These are phyloP conservation scores for Fusarium anthophilum DNA, from an alignment of 2,329 filamentous ascomycete species.

Conservation along the genomic window DNA sequence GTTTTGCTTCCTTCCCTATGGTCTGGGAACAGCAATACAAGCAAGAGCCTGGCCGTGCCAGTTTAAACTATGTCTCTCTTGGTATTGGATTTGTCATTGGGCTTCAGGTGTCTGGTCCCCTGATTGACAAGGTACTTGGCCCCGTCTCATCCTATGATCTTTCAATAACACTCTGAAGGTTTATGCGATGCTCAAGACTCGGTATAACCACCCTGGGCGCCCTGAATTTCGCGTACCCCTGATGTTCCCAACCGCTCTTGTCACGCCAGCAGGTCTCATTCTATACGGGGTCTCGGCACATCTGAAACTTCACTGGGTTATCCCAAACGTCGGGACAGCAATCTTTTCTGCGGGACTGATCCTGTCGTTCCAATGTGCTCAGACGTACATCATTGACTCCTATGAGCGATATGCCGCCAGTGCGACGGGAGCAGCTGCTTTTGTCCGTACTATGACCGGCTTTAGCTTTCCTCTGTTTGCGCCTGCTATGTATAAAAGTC, in stretches of 20 bases:
- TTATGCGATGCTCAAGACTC: slow-evolving; percentile 40
- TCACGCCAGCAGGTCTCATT: slow-evolving; percentile 60
- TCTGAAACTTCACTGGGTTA: slow-evolving; percentile 56
- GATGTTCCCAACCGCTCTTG: slow-evolving; percentile 48
- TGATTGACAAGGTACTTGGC: slow-evolving; percentile 45
- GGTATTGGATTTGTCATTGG: slow-evolving; percentile 65
- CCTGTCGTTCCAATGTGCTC: slow-evolving; percentile 65
- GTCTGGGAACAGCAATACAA: slow-evolving; percentile 60
- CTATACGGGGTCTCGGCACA: slow-evolving; percentile 59
- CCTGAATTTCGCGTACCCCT: slow-evolving; percentile 50
- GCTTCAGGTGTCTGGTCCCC: slow-evolving; percentile 58
- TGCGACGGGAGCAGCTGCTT: slow-evolving; percentile 62
- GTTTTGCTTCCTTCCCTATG: slow-evolving; percentile 61
- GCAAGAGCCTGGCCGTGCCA: slow-evolving; percentile 56
- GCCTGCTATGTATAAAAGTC: slow-evolving; percentile 49
- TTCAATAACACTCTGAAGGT: slow-evolving; percentile 25
- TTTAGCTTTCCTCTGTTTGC: slow-evolving; percentile 69
- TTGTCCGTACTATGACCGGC: slow-evolving; percentile 64
- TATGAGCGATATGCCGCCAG: slow-evolving; percentile 50
- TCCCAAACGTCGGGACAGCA: slow-evolving; percentile 66
- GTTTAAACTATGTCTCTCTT: slow-evolving; percentile 63
- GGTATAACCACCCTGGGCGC: slow-evolving; percentile 40
- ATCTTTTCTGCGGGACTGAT: slow-evolving; percentile 61
- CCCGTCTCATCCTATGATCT: accelerated
- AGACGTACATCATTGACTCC: slow-evolving; percentile 68